Evolutionary conservation across 2,329 filamentous ascomycete species (phyloP).

Genomic region (Tolypocladium ophioglossoides): DNA sequence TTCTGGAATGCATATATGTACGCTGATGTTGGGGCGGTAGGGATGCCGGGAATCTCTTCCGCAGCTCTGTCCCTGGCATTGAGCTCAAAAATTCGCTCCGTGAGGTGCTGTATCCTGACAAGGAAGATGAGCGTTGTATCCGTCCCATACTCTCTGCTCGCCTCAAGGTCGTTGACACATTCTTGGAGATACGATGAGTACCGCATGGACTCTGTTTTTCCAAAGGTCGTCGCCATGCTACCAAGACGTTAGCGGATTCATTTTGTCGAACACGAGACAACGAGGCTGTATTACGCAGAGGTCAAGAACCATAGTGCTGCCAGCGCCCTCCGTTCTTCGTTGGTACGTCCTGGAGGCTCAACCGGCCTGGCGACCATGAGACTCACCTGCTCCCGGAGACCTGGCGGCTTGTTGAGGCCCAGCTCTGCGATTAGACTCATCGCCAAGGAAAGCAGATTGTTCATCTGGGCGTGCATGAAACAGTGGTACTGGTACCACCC

Average conservation of each 20-base stretch:
- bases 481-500: constrained; percentile 46
- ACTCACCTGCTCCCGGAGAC: constrained; percentile 28
- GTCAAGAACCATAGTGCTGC: constrained; percentile 44
- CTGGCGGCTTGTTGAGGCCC: constrained; percentile 31
- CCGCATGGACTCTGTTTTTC: constrained; percentile 35
- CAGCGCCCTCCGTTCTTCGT: constrained; percentile 41
- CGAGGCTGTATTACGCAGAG: constrained; percentile 31
- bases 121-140: constrained; percentile 36
- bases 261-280: background rate
- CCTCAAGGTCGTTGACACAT: constrained; percentile 35
- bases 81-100: constrained; percentile 36
- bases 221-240: constrained; percentile 31
- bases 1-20: constrained; percentile 34
- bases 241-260: background rate
- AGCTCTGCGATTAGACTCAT: constrained; percentile 36
- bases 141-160: constrained; percentile 30
- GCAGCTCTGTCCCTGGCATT: constrained; percentile 22
- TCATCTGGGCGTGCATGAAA: constrained; percentile 40
- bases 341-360: constrained; percentile 27
- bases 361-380: constrained; percentile 31
- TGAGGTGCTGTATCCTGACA: constrained; percentile 37
- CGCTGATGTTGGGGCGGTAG: constrained; percentile 29
- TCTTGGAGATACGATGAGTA: constrained; percentile 42
- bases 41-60: constrained; percentile 22
- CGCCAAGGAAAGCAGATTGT: constrained; percentile 38